These are phyloP conservation scores for Piromyces finnis DNA, from an alignment of 192 early-diverging fungal genomes.

Conservation along the genomic window DNA sequence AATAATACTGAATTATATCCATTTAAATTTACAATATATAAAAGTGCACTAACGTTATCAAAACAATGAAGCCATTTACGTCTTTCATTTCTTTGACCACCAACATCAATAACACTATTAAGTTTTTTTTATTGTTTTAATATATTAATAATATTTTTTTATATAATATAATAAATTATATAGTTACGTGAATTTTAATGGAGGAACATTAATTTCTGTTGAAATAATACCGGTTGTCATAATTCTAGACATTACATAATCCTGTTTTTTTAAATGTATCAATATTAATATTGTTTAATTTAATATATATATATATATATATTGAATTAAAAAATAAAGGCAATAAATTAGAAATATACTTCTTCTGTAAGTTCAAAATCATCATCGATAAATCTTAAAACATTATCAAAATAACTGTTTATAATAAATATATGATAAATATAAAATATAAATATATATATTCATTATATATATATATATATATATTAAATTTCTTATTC, in stretches of 20 bases:
- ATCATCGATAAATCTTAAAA: neutral
- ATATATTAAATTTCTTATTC: too few species aligned
- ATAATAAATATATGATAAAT: too few species aligned
- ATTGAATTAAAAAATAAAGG: too few species aligned
- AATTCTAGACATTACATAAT: neutral
- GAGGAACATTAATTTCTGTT: neutral
- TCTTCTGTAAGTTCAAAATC: slow-evolving; percentile 2
- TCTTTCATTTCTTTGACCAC: neutral
- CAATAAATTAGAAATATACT: neutral
- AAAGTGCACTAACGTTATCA: neutral
- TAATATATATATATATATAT: too few species aligned
- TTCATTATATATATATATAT: too few species aligned
- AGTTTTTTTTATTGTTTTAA: too few species aligned
- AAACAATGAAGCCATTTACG: slow-evolving; percentile 1
- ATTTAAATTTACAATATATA: neutral
- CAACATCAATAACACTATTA: neutral
- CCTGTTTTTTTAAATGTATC: too few species aligned
- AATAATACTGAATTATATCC: neutral
- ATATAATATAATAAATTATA: too few species aligned
- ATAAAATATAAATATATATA: too few species aligned
- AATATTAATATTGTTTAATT: too few species aligned
- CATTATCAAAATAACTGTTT: neutral
- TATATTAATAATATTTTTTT: too few species aligned
- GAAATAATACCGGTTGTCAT: slow-evolving; percentile 1
- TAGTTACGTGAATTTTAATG: neutral